Percentiles rank a stretch among this genome's conserved stretches.
Evolutionary conservation across 225 moss, liverwort and hornwort genomes (phyloP).

Genomic region (Sphagnum contortum): DNA sequence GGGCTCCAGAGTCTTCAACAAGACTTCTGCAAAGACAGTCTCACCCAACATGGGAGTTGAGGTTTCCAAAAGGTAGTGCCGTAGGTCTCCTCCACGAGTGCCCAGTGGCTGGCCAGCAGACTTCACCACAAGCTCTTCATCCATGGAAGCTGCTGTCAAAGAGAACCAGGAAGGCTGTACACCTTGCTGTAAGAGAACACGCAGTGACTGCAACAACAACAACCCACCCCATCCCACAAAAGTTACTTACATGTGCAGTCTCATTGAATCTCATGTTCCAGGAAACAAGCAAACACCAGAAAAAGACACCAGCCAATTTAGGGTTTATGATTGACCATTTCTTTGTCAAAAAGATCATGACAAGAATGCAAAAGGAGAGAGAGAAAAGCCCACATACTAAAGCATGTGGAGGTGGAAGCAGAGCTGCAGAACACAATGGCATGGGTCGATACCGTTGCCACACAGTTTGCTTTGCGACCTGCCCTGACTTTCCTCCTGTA

Average conservation of each 20-base stretch:
- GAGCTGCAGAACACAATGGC: constrained; percentile 88
- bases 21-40: constrained; percentile 78
- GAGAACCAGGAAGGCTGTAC: constrained; percentile 88
- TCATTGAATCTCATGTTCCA: no score
- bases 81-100: constrained; percentile 60
- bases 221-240: no score
- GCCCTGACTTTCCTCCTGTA: constrained; percentile 53
- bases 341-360: no score
- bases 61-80: constrained; percentile 75
- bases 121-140: constrained; percentile 21
- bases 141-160: constrained; percentile 8
- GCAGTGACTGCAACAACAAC: constrained; percentile 58
- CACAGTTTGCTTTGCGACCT: constrained; percentile 60
- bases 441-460: constrained; percentile 95
- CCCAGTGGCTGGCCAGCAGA: constrained; percentile 16
- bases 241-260: no score
- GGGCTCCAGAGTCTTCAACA: constrained; percentile 81
- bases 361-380: no score
- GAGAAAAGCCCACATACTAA: constrained; percentile 36
- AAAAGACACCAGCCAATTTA: no score
- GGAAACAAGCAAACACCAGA: no score
- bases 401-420: constrained; percentile 95
- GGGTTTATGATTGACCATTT: no score
- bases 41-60: constrained; percentile 74
- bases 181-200: constrained; percentile 83